These are phyloP conservation scores for Russula ochroleuca DNA, from an alignment of 768 basidiomycete genomes.

Conservation along the genomic window DNA sequence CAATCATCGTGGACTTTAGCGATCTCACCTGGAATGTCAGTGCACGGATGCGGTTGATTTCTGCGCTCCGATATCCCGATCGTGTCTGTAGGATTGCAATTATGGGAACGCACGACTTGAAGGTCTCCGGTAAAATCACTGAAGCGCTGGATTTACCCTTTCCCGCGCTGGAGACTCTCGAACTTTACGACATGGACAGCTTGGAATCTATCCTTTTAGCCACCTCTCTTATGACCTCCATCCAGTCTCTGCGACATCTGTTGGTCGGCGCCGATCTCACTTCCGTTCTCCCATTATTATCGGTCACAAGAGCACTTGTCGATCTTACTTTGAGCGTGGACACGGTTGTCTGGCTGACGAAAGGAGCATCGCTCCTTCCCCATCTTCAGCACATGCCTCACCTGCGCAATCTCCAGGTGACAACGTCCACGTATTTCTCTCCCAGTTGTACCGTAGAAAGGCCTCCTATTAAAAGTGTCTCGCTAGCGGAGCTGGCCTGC, in stretches of 20 bases:
- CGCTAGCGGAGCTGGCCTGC: too few species aligned
- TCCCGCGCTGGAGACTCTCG: background rate
- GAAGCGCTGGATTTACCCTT: background rate
- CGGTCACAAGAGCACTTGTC: background rate
- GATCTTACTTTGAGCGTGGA: background rate
- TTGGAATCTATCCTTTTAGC: too few species aligned
- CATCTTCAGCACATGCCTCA: background rate
- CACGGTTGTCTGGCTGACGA: too few species aligned
- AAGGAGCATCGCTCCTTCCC: background rate
- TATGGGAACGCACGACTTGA: too few species aligned
- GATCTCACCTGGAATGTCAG: too few species aligned
- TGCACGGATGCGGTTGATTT: background rate
- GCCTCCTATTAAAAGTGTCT: too few species aligned
- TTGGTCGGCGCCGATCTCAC: too few species aligned
- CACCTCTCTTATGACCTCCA: too few species aligned
- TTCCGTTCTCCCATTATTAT: background rate
- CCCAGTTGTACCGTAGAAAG: too few species aligned
- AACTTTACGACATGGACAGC: too few species aligned
- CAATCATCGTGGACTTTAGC: background rate
- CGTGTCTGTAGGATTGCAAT: background rate
- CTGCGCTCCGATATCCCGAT: background rate
- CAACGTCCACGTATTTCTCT: too few species aligned
- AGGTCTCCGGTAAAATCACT: too few species aligned
- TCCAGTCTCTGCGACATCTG: background rate
- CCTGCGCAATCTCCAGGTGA: background rate